Evolutionary conservation across 768 basidiomycete genomes (phyloP), one percentile per base, ranked within the genome.

Genomic region (Tylopilus sp.): DNA sequence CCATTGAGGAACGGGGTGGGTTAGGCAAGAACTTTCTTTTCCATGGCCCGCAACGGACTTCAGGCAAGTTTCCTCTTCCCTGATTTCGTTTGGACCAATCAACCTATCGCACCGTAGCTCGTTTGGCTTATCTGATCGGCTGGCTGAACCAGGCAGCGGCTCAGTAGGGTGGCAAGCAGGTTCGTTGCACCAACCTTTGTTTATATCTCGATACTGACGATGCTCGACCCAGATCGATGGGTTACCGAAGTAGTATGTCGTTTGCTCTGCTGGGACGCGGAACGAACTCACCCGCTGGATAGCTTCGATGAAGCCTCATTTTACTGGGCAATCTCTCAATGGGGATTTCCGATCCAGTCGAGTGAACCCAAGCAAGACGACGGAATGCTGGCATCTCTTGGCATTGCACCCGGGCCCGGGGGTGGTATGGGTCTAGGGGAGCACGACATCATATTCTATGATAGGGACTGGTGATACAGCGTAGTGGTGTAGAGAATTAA

Each of bases 101-200:
- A 5, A 43, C 22, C 2, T 10, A 17, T 36, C n/a, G 3, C 28
- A n/a, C 14, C 7, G 10, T 29, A 54, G 60, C 19, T 5, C 10
- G 7, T 1, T 0, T 53, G 7, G 7, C 29, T 1, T 48, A 31
- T 22, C 16, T 58, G 3, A 33, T 46, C 0, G 44, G 55, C 17
- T 61, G 60, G 60, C 10, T 61, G 41, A 53, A 62, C 22, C 37
- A 52, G 25, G 53, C 53, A 3, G 56, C 53, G 5, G 47, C 16
- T 48, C 50, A 52, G 29, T 55, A 58, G 9, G 60, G 59, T n/a
- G 56, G 60, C 8, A 62, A 58, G 31, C 56, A 62, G 48, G 60
- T 61, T 19, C 11, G 51, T 52, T n/a, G n/a, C 6, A 8, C 14
- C 3, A 17, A 21, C 40, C 26, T 9, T 33, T 16, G 16, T 26